A percentile compares a stretch with the other conserved stretches of the same genome.
phyloP scores from a whole-genome alignment of 164 flowering plant species.

The Hamamelis virginiana region DNA sequence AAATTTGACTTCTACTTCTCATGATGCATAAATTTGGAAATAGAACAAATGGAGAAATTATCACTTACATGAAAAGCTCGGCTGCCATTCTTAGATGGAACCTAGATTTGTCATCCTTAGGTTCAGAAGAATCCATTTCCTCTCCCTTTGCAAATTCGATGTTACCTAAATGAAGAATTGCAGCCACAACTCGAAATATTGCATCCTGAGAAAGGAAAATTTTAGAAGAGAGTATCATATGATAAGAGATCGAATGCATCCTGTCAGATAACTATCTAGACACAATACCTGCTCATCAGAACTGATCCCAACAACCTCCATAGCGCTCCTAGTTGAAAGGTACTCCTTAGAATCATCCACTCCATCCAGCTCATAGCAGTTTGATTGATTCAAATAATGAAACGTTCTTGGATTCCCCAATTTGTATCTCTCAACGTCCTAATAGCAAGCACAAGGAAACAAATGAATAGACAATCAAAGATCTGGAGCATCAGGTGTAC shows the following conservation, averaged over 20 bases:
- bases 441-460: background rate
- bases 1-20: conserved; percentile 1
- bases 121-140: conserved; percentile 75
- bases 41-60: conserved; percentile 1
- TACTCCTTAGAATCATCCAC: conserved; percentile 77
- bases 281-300: conserved; percentile 65
- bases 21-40: background rate
- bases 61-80: conserved; percentile 67
- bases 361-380: conserved; percentile 70
- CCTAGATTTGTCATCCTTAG: conserved; percentile 72
- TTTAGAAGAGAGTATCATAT: background rate
- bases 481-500: background rate
- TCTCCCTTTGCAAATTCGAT: conserved; percentile 70
- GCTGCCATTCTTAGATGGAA: conserved; percentile 79
- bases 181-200: conserved; percentile 83
- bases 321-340: conserved; percentile 75
- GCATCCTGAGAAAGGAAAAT: conserved; percentile 55
- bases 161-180: conserved; percentile 86
- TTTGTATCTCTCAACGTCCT: conserved; percentile 72
- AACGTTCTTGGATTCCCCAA: conserved; percentile 69
- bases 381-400: conserved; percentile 85
- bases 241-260: background rate
- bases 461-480: background rate
- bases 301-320: conserved; percentile 84
- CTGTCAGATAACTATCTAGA: background rate